phyloP scores from a whole-genome alignment of 1,139 yeast species.

The Yamadazyma triangularis region DNA sequence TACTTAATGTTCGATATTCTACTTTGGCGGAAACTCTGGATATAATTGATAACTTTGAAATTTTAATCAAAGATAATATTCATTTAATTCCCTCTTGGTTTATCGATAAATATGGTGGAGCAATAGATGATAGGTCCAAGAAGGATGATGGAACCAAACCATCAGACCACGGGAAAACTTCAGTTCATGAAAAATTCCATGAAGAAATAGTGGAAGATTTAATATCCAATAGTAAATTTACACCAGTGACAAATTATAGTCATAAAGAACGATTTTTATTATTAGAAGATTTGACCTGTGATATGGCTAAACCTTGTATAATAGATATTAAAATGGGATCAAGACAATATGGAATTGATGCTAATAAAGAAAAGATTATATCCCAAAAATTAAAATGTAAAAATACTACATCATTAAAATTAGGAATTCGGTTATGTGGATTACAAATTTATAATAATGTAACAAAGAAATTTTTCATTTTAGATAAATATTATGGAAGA shows the following conservation, averaged over 20 bases:
- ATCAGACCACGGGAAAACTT: background rate
- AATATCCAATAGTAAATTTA: constrained; percentile 1
- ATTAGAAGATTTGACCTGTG: constrained; percentile 83
- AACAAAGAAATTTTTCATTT: constrained; percentile 10
- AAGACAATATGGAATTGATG: constrained; percentile 94
- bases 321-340: constrained; percentile 98
- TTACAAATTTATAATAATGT: constrained; percentile 55
- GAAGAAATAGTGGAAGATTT: background rate
- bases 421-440: constrained; percentile 95
- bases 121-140: constrained; percentile 5
- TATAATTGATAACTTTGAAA: constrained; percentile 44
- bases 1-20: constrained; percentile 80
- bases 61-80: constrained; percentile 18
- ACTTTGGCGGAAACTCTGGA: constrained; percentile 31
- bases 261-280: constrained; percentile 59
- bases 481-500: constrained; percentile 93
- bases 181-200: background rate
- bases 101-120: too few relatives aligned
- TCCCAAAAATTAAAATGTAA: constrained; percentile 83
- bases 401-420: constrained; percentile 69
- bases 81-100: constrained; percentile 23
- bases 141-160: constrained; percentile 22
- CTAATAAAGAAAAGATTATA: constrained; percentile 61
- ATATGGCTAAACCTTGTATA: constrained; percentile 82
- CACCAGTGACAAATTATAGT: background rate